Evolutionary conservation across 1,284 basidiomycete species (phyloP).

Genomic region (Heterobasidion annosum): DNA sequence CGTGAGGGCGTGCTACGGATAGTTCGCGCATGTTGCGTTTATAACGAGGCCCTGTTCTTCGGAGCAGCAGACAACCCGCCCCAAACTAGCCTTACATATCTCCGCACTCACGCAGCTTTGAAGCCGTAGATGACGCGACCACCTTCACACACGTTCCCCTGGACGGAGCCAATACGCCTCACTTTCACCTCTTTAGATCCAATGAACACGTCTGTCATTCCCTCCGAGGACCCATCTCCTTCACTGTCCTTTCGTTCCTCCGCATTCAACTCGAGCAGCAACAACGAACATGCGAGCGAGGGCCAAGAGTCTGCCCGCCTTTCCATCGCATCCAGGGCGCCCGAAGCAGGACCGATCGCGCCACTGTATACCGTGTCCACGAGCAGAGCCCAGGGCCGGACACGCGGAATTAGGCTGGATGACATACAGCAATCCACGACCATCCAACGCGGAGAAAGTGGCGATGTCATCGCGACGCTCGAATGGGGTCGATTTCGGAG

Average conservation of each 20-base stretch:
- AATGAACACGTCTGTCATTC: not conserved
- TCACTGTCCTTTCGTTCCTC: not conserved
- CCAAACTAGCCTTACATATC: too few species aligned
- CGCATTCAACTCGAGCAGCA: not conserved
- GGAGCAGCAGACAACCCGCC: too few species aligned
- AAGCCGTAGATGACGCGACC: not conserved
- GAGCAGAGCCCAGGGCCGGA: not conserved
- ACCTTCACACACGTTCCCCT: not conserved
- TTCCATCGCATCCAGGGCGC: not conserved
- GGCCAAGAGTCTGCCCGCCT: not conserved
- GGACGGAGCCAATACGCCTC: slow-evolving; percentile 1
- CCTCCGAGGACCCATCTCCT: not conserved
- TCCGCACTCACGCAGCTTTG: not conserved
- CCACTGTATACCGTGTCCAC: not conserved
- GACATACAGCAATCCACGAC: not conserved
- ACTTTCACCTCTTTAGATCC: not conserved
- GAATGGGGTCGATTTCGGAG: not conserved
- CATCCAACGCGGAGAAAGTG: not conserved
- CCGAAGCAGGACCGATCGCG: not conserved
- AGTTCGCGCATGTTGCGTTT: too few species aligned
- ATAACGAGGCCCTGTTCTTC: not conserved
- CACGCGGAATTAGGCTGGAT: not conserved
- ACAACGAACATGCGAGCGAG: not conserved
- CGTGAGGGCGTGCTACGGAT: too few species aligned
- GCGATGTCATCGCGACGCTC: not conserved